Evolutionary conservation across 768 basidiomycete species (phyloP).

Genomic region (Boletus reticulatus): DNA sequence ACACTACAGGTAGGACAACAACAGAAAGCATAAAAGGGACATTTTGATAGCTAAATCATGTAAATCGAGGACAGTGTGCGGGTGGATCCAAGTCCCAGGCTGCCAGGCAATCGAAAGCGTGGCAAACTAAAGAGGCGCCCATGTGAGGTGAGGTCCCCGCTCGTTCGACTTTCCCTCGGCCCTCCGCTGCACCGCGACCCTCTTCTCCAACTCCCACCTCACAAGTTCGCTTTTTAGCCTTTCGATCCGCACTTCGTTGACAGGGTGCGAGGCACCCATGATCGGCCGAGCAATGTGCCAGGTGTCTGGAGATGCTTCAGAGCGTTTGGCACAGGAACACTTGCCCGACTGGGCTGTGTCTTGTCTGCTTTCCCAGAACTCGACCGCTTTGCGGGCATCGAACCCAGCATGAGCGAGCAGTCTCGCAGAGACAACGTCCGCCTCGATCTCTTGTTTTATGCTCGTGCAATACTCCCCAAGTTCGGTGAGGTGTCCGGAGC

Average conservation of each 20-base stretch:
- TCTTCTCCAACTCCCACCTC: constrained; percentile 42
- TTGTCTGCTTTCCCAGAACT: constrained; percentile 75
- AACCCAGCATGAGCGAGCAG: constrained; percentile 92
- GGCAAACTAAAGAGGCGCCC: constrained; percentile 13
- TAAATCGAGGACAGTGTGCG: not conserved
- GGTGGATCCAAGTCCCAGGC: constrained; percentile 3
- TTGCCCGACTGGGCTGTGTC: constrained; percentile 21
- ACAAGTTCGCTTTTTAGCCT: constrained; percentile 43
- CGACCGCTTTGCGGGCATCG: constrained; percentile 77
- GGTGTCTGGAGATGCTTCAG: constrained; percentile 5
- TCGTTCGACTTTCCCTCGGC: constrained; percentile 19
- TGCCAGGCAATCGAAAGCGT: not conserved
- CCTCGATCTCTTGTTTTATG: constrained; percentile 85
- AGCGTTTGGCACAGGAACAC: constrained; percentile 17
- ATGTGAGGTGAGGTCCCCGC: constrained; percentile 8
- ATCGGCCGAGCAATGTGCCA: constrained; percentile 28
- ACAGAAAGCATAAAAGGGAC: not conserved
- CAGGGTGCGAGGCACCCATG: constrained; percentile 45
- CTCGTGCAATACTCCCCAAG: constrained; percentile 76
- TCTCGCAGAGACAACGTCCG: constrained; percentile 83
- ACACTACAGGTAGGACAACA: constrained; percentile 4
- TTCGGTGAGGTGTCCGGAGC: constrained; percentile 71
- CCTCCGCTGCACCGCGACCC: constrained; percentile 24
- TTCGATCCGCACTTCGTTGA: constrained; percentile 40
- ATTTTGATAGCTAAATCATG: not conserved